Conservation (phyloP, 1,284 basidiomycete genomes). For the Pseudomicrostroma phylloplanum region DNA sequence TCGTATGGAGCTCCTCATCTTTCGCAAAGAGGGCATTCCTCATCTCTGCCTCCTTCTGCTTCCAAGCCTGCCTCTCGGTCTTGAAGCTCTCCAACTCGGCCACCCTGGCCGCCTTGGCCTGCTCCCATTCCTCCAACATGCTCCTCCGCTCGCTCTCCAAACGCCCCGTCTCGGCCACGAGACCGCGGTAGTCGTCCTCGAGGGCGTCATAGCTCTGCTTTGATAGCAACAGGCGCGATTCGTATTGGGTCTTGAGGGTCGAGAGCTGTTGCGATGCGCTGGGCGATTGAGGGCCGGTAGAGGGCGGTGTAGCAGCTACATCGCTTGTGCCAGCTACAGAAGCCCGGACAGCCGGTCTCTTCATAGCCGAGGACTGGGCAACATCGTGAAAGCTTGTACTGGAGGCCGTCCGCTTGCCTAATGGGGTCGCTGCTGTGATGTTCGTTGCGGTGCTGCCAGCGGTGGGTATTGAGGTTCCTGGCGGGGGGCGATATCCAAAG, state of each 20-base stretch:
- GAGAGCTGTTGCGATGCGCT: not conserved
- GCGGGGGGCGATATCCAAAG: not conserved
- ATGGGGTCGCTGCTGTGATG: constrained; percentile 1
- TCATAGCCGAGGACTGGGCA: not conserved
- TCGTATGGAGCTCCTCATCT: not conserved
- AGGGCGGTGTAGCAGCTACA: not conserved
- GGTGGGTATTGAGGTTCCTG: not conserved
- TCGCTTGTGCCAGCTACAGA: not conserved
- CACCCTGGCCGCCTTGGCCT: not conserved
- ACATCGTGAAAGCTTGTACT: not conserved
- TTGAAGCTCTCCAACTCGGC: not conserved
- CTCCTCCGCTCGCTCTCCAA: not conserved
- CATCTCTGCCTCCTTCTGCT: not conserved
- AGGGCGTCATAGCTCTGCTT: constrained; percentile 5
- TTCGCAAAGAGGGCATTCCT: not conserved
- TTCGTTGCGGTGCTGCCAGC: not conserved
- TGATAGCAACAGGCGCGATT: not conserved
- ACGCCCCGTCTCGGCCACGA: not conserved
- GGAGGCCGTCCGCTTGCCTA: constrained; percentile 3
- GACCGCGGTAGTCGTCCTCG: not conserved
- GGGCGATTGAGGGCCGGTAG: not conserved
- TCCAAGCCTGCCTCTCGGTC: not conserved
- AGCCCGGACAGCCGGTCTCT: not conserved
- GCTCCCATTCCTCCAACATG: not conserved
- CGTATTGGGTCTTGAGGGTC: not conserved